Conservation (phyloP, 148 eudicot genomes). For the Chenopodium album region DNA sequence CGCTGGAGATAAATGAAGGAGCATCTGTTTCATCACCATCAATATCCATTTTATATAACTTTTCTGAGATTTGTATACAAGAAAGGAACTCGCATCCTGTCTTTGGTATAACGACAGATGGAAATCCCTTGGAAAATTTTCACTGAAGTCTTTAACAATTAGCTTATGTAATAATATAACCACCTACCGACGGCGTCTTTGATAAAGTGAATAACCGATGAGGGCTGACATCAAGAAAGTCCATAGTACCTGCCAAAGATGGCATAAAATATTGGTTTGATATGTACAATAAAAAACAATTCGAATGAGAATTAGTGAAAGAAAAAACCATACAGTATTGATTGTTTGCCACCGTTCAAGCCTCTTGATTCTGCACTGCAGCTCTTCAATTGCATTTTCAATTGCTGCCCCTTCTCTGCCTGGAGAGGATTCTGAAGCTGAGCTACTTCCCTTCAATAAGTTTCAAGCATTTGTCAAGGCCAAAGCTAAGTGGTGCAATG, state of each 20-base stretch:
- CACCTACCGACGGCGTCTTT: conserved; percentile 55
- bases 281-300: no score
- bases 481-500: neutral
- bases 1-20: neutral
- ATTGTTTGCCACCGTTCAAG: conserved; percentile 94
- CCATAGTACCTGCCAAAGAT: conserved; percentile 72
- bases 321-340: conserved; percentile 53
- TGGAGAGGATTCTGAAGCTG: conserved; percentile 84
- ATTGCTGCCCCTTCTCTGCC: conserved; percentile 66
- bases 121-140: neutral
- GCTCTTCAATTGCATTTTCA: conserved; percentile 79
- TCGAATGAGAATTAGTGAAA: neutral
- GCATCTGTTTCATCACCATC: neutral
- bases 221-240: conserved; percentile 96
- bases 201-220: conserved; percentile 93
- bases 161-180: neutral
- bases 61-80: conserved; percentile 16
- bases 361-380: conserved; percentile 85
- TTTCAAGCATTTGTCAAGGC: neutral
- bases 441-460: conserved; percentile 57
- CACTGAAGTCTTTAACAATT: neutral
- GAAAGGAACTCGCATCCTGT: neutral
- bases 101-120: neutral
- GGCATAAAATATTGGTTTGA: neutral
- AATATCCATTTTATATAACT: neutral